A percentile compares a stretch with the other conserved stretches of the same genome.
These are phyloP conservation scores for Apiotrichum gamsii DNA, from an alignment of 1,284 basidiomycete species.

Conservation along the genomic window DNA sequence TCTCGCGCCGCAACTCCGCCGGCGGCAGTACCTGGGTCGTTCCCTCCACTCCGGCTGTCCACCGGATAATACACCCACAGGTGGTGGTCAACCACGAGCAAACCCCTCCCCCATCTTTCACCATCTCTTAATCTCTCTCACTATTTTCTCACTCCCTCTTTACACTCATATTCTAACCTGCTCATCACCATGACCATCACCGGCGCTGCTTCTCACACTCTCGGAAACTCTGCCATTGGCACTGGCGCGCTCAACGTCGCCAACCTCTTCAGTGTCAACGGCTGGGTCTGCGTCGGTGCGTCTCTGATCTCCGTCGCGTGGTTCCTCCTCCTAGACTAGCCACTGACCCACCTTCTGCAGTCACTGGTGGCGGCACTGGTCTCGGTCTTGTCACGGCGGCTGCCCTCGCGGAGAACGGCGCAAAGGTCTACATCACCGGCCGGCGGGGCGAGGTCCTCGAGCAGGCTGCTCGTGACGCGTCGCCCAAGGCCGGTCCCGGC, in stretches of 20 bases:
- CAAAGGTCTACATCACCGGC: constrained; percentile 46
- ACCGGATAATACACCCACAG: too few species aligned
- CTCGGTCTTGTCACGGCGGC: constrained; percentile 36
- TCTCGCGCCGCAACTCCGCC: too few species aligned
- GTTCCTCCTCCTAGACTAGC: too few species aligned
- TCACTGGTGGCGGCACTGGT: constrained; percentile 39
- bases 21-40: too few species aligned
- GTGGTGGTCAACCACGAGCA: background rate
- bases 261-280: constrained; percentile 39
- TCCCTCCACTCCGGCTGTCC: too few species aligned
- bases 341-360: too few species aligned
- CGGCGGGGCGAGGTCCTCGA: constrained; percentile 39
- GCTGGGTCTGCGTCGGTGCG: constrained; percentile 43
- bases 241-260: background rate
- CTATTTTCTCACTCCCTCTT: background rate
- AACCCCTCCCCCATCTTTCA: constrained; percentile 6
- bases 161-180: background rate
- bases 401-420: constrained; percentile 45
- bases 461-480: constrained; percentile 18
- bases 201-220: too few species aligned
- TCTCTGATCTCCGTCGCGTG: background rate
- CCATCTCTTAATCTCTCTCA: background rate
- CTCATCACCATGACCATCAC: background rate
- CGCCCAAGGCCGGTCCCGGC: too few species aligned
- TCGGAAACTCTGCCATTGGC: too few species aligned